Evolutionary conservation across 2,329 filamentous ascomycete species (phyloP).

Genomic region (Fusarium heterosporum): DNA sequence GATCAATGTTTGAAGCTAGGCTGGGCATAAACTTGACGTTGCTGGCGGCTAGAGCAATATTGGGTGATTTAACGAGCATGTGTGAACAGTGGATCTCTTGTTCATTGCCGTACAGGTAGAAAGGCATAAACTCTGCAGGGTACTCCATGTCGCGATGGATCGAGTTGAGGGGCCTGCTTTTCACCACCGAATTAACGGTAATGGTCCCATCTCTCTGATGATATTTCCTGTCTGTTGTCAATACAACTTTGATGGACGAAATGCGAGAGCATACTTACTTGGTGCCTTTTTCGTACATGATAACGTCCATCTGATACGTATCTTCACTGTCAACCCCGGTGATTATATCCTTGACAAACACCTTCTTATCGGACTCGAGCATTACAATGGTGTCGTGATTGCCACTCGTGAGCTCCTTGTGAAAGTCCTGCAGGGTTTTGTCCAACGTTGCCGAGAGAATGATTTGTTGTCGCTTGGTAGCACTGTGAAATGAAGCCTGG

Average conservation of each 20-base stretch:
- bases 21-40: conserved; percentile 20
- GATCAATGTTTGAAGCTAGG: conserved; percentile 12
- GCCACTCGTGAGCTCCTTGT: neutral
- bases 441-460: conserved; percentile 41
- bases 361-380: conserved; percentile 18
- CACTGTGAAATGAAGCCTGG: conserved; percentile 54
- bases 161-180: conserved; percentile 53
- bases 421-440: neutral
- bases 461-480: conserved; percentile 52
- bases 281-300: conserved; percentile 24
- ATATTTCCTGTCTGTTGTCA: conserved; percentile 17
- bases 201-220: conserved; percentile 44
- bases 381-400: conserved; percentile 27
- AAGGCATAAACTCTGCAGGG: conserved; percentile 55
- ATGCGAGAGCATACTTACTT: neutral
- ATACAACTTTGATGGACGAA: fast-evolving
- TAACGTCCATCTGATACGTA: neutral
- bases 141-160: conserved; percentile 51
- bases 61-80: conserved; percentile 57
- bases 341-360: conserved; percentile 4
- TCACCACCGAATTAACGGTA: conserved; percentile 42
- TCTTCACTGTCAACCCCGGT: neutral
- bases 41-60: conserved; percentile 52
- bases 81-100: conserved; percentile 57
- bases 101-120: conserved; percentile 58